phyloP scores from a whole-genome alignment of 371 early-diverging fungal genomes.

The Mortierella sp. region DNA sequence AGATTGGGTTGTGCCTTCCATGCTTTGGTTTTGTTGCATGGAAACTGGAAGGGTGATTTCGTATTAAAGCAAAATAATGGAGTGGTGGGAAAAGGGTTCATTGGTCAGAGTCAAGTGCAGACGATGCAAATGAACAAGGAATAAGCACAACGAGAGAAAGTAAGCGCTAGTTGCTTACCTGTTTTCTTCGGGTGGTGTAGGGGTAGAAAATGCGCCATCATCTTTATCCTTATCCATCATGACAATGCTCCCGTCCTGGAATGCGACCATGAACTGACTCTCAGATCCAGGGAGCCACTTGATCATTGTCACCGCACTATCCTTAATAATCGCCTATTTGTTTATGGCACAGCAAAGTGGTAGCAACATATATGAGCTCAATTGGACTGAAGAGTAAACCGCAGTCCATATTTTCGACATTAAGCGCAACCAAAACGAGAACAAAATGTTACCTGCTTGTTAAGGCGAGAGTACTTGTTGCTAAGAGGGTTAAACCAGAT shows the following conservation, averaged over 20 bases:
- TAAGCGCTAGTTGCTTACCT: background rate
- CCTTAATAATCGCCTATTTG: conserved; percentile 75
- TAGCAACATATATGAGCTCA: conserved; percentile 72
- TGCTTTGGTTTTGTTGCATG: conserved; percentile 67
- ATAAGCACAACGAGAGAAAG: too few relatives aligned
- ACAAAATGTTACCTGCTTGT: conserved; percentile 68
- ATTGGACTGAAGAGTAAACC: conserved; percentile 53
- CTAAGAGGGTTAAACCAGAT: conserved; percentile 88
- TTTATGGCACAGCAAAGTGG: conserved; percentile 30
- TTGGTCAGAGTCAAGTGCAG: too few relatives aligned
- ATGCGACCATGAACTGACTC: conserved; percentile 85
- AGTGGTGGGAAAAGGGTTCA: too few relatives aligned
- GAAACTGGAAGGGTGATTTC: conserved; percentile 57
- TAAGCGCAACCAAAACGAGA: conserved; percentile 67
- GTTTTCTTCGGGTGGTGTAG: background rate
- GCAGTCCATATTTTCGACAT: conserved; percentile 69
- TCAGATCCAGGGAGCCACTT: conserved; percentile 95
- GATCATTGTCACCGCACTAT: conserved; percentile 79
- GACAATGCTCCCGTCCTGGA: conserved; percentile 81
- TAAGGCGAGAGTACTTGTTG: conserved; percentile 83
- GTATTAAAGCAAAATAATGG: too few relatives aligned
- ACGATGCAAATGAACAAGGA: too few relatives aligned
- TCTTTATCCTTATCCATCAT: conserved; percentile 92
- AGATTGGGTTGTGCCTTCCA: conserved; percentile 80
- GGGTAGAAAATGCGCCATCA: conserved; percentile 67